phyloP scores from a whole-genome alignment of 2,329 filamentous ascomycete genomes.

The Aspergillus glaucus region DNA sequence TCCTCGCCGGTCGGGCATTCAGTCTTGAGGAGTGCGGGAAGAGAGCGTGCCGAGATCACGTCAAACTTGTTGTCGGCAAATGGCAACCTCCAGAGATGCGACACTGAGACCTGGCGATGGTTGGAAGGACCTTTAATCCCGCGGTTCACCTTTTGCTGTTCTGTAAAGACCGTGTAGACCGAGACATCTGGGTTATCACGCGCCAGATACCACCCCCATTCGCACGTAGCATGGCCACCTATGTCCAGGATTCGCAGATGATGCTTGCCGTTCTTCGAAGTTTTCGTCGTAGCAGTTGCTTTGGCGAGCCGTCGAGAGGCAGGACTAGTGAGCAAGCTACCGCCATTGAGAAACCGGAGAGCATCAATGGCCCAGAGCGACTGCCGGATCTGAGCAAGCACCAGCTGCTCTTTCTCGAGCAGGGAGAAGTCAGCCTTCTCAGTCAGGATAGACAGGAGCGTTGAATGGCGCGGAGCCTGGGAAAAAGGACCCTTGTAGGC shows the following conservation, averaged over 20 bases:
- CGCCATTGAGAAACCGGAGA: slow-evolving; percentile 54
- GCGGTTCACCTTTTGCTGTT: slow-evolving; percentile 64
- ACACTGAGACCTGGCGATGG: slow-evolving; percentile 74
- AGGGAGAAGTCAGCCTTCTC: slow-evolving; percentile 34
- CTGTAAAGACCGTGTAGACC: slow-evolving; percentile 80
- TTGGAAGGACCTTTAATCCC: slow-evolving; percentile 79
- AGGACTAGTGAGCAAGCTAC: slow-evolving; percentile 53
- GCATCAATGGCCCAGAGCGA: slow-evolving; percentile 59
- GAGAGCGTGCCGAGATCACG: slow-evolving; percentile 78
- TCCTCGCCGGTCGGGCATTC: slow-evolving; percentile 57
- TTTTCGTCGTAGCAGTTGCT: slow-evolving; percentile 16
- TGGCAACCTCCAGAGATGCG: slow-evolving; percentile 71
- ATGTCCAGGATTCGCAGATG: slow-evolving; percentile 71
- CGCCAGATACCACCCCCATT: slow-evolving; percentile 95
- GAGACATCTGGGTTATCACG: slow-evolving; percentile 77
- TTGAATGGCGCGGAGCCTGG: slow-evolving; percentile 65
- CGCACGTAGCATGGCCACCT: slow-evolving; percentile 74
- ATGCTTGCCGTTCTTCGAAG: slow-evolving; percentile 23
- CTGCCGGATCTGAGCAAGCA: slow-evolving; percentile 61
- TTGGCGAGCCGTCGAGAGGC: slow-evolving; percentile 35
- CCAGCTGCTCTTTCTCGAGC: slow-evolving; percentile 71
- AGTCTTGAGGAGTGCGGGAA: slow-evolving; percentile 75
- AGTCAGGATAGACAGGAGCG: slow-evolving; percentile 55
- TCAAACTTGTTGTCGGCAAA: slow-evolving; percentile 86
- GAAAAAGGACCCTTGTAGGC: slow-evolving; percentile 64